Evolutionary conservation across 257 asterid genomes (phyloP), one percentile per base, ranked within the genome.

Genomic region (Solanum phureja): DNA sequence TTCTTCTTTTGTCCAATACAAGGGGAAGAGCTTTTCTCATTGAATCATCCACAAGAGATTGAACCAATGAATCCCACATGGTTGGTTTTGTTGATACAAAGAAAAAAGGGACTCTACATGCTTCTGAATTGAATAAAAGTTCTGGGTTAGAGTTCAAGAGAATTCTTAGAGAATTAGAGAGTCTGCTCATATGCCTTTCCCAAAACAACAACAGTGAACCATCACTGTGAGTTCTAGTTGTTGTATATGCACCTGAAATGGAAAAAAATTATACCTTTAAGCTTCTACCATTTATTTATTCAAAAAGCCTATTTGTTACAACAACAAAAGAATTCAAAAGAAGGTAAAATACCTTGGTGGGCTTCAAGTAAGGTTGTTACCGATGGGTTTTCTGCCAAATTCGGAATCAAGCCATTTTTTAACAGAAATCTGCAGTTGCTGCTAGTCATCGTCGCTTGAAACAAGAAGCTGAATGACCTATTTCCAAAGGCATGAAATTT

Each of bases 241-340:
- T 96, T 83, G 99, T 97, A 88, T 97, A 97, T 56, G 97, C 98
- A 87, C 99, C 99, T 97, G 95, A 90, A 90, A 74, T 74, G 29
- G 83, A 75, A 58, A 11, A 13, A 60, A 27, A 10, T 8, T 60
- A 24, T 23, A 13, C 27, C 35, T 76, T 73, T 79, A 13, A 12
- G 69, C 11, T 40, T 56, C 31, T 13, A 7, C n/a, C 35, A 24
- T 42, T 77, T 42, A n/a, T 77, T 42, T 27, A 13, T 44, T 79
- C 24, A 42, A 84, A 29, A 72, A 60, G 5, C 64, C 35, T 64
- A 44, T 13, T 27, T 8, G 19, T 29, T 7, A 29, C 7, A 24
- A 44, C 38, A 44, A 27, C 12, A 24, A 23, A 44, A 77, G 58
- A 38, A 37, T 23, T 76, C 33, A 76, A 76, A 77, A 79, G 42